phyloP scores from a whole-genome alignment of 2,329 filamentous ascomycete genomes.

The Arthrobotrys conoides region DNA sequence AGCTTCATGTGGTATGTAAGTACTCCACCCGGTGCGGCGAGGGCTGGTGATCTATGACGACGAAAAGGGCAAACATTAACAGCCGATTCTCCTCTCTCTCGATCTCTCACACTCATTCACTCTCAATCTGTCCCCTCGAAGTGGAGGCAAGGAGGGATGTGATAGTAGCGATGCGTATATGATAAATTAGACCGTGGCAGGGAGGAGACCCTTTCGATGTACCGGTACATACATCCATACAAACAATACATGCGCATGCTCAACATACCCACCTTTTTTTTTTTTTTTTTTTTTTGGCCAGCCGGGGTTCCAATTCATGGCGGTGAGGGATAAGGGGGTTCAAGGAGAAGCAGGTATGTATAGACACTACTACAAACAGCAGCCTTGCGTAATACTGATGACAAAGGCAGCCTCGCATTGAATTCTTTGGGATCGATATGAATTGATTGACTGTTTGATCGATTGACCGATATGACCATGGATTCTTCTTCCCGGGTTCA shows the following conservation, averaged over 20 bases:
- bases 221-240: slow-evolving; percentile 35
- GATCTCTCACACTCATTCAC: neutral
- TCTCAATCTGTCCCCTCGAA: slow-evolving; percentile 4
- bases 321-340: slow-evolving; percentile 48
- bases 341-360: slow-evolving; percentile 12
- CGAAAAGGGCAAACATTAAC: slow-evolving; percentile 40
- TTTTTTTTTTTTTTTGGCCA: slow-evolving; percentile 3
- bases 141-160: slow-evolving; percentile 44
- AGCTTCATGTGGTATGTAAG: slow-evolving; percentile 20
- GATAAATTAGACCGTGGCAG: slow-evolving; percentile 33
- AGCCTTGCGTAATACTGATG: slow-evolving; percentile 55
- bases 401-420: slow-evolving; percentile 38
- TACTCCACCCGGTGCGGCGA: slow-evolving; percentile 37
- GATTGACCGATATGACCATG: neutral
- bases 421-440: slow-evolving; percentile 33
- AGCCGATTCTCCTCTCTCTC: slow-evolving; percentile 2
- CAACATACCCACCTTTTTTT: slow-evolving; percentile 20
- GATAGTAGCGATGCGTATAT: slow-evolving; percentile 36
- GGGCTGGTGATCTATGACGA: slow-evolving; percentile 38
- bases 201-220: slow-evolving; percentile 23
- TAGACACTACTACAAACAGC: neutral
- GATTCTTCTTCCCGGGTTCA: neutral
- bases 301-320: slow-evolving; percentile 30
- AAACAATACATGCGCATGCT: slow-evolving; percentile 8
- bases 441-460: slow-evolving; percentile 8